phyloP scores from a whole-genome alignment of 2,329 filamentous ascomycete genomes.

The Pseudophaeomoniella oleicola region DNA sequence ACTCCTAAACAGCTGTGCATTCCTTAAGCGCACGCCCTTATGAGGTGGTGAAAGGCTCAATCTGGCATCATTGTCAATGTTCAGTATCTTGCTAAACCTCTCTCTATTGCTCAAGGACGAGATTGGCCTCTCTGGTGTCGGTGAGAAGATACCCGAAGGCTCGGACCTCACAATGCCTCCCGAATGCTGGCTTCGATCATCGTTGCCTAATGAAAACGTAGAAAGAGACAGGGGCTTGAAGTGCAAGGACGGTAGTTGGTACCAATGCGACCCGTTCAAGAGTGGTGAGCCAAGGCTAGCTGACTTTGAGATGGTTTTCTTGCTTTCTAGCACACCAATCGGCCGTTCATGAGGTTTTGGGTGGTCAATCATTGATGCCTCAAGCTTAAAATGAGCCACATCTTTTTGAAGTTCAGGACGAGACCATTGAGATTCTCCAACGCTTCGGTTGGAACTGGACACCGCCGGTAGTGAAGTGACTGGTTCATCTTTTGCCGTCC shows the following conservation, averaged over 20 bases:
- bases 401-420: no score
- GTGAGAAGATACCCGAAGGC: slow-evolving; percentile 12
- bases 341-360: no score
- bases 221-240: slow-evolving; percentile 10
- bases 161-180: slow-evolving; percentile 7
- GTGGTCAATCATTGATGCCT: no score
- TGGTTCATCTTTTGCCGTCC: no score
- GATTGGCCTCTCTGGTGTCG: slow-evolving; percentile 15
- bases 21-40: no score
- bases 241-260: slow-evolving; percentile 9
- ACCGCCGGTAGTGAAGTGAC: no score
- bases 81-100: slow-evolving; percentile 17
- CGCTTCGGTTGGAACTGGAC: no score
- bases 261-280: slow-evolving; percentile 1
- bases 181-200: slow-evolving; percentile 9
- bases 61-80: slow-evolving; percentile 13
- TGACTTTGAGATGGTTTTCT: not conserved
- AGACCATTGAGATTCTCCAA: no score
- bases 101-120: slow-evolving; percentile 13
- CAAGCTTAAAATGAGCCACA: no score
- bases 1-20: no score
- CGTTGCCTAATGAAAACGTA: slow-evolving; percentile 1
- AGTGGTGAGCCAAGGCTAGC: not conserved
- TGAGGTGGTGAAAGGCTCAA: no score
- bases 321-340: not conserved